Evolutionary conservation across 78 protist species (phyloP).

Genomic region (Planoprotostelium fungivorum): DNA sequence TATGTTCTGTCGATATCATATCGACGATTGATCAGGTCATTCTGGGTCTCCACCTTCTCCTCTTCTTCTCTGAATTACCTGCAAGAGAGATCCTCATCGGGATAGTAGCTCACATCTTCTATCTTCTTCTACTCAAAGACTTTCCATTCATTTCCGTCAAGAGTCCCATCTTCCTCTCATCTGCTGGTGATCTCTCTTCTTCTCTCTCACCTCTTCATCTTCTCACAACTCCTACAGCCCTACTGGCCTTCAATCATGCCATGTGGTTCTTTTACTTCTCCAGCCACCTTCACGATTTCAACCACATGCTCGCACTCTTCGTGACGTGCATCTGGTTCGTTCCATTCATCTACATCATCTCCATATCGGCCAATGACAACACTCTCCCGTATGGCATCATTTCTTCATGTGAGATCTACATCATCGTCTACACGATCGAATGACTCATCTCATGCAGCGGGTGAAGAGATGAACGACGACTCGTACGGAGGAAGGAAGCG

Average conservation of each 20-base stretch:
- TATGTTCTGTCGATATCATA: no score
- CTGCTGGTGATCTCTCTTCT: background rate
- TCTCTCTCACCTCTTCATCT: background rate
- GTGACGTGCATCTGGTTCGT: background rate
- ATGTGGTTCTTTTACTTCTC: background rate
- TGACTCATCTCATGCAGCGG: background rate
- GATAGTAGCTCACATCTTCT: background rate
- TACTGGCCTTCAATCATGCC: background rate
- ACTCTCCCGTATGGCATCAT: background rate
- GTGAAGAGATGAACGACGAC: background rate
- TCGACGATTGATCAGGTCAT: background rate
- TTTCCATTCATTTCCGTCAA: background rate
- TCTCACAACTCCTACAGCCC: background rate
- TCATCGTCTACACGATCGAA: background rate
- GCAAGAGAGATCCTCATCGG: background rate
- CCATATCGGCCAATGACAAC: background rate
- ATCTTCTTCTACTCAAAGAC: background rate
- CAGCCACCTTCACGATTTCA: background rate
- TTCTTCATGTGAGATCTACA: background rate
- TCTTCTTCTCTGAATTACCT: background rate
- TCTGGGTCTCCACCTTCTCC: background rate
- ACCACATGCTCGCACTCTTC: background rate
- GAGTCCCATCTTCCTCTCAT: background rate
- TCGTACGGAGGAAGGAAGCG: background rate
- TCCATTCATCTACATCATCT: background rate